phyloP scores from a whole-genome alignment of 2,329 filamentous ascomycete species.

The Verticillium longisporum region DNA sequence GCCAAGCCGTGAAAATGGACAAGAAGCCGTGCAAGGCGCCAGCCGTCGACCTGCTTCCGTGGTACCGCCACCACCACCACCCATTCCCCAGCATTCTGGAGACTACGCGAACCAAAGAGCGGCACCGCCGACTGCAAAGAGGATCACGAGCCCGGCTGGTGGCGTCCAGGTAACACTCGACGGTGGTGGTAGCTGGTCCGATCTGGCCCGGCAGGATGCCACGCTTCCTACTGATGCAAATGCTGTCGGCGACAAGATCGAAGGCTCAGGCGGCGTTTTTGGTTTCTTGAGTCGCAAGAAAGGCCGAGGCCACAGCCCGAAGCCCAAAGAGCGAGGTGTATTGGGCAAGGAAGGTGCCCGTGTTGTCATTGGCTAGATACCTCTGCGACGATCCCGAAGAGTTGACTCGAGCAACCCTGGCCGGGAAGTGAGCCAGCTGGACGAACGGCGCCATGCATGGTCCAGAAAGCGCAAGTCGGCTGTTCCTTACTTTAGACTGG shows the following conservation, averaged over 20 bases:
- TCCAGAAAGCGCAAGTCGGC: background rate
- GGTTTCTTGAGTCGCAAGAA: constrained; percentile 87
- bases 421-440: background rate
- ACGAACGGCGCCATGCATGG: background rate
- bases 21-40: constrained; percentile 9
- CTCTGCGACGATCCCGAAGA: background rate
- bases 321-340: constrained; percentile 88
- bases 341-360: constrained; percentile 91
- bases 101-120: constrained; percentile 29
- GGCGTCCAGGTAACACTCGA: constrained; percentile 89
- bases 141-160: constrained; percentile 70
- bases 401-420: background rate
- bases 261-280: constrained; percentile 73
- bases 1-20: constrained; percentile 9
- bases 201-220: constrained; percentile 77
- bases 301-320: constrained; percentile 83
- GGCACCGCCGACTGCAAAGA: constrained; percentile 43
- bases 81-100: constrained; percentile 39
- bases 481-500: background rate
- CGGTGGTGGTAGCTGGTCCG: constrained; percentile 83
- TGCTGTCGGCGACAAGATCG: constrained; percentile 42
- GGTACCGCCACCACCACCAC: constrained; percentile 16
- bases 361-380: constrained; percentile 60
- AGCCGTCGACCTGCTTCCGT: constrained; percentile 3
- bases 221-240: constrained; percentile 64